phyloP scores from a whole-genome alignment of 495 filamentous ascomycete genomes.

The Podospora pseudoanserina region DNA sequence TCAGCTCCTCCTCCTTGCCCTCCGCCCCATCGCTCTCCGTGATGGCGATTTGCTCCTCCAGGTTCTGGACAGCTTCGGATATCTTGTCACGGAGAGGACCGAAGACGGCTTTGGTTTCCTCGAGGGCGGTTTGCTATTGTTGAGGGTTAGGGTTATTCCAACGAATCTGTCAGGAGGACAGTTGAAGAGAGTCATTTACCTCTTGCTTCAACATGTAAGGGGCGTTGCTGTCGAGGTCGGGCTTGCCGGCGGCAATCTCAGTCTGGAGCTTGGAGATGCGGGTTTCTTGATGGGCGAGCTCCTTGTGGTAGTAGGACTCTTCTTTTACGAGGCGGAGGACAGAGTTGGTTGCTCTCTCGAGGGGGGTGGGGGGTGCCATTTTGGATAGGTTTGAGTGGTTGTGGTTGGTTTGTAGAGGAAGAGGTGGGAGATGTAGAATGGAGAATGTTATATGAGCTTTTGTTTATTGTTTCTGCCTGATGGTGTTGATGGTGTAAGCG shows the following conservation, averaged over 20 bases:
- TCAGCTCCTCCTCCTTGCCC: constrained; percentile 55
- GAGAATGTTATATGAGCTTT: background rate
- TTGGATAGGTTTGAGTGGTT: constrained; percentile 8
- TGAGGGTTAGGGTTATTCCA: constrained; percentile 27
- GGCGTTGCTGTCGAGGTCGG: constrained; percentile 59
- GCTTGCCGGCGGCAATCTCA: constrained; percentile 38
- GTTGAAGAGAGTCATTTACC: constrained; percentile 45
- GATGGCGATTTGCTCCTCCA: constrained; percentile 57
- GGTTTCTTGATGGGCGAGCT: constrained; percentile 66
- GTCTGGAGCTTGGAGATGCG: constrained; percentile 67
- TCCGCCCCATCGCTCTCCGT: constrained; percentile 56
- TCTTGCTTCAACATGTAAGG: constrained; percentile 77
- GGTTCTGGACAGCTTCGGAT: constrained; percentile 58
- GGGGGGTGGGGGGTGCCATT: constrained; percentile 32
- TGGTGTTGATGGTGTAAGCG: constrained; percentile 10
- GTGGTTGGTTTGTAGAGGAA: background rate
- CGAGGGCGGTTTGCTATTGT: constrained; percentile 63
- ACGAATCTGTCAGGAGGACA: constrained; percentile 6
- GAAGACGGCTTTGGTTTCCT: constrained; percentile 81
- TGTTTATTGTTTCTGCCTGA: constrained; percentile 1
- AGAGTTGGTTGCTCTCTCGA: constrained; percentile 31
- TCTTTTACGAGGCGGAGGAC: constrained; percentile 86
- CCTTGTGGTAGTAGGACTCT: constrained; percentile 82
- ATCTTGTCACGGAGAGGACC: constrained; percentile 64
- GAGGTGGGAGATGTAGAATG: background rate